Evolutionary conservation across 345 rosid species (phyloP).

Genomic region (Hibiscus trionum): DNA sequence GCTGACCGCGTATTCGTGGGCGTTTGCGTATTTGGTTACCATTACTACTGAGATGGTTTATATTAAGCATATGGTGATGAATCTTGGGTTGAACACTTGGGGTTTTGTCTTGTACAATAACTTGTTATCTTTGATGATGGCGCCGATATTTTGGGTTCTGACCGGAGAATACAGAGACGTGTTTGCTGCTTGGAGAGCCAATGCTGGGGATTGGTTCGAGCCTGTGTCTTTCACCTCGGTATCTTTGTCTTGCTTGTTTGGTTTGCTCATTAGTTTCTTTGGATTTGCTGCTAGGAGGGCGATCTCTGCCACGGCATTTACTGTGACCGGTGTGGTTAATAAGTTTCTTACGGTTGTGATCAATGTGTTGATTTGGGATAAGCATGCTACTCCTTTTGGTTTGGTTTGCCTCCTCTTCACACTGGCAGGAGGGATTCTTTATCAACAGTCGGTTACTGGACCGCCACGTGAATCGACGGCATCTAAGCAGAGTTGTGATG

Average conservation of each 20-base stretch:
- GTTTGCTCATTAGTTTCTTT: slow-evolving; percentile 84
- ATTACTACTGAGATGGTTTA: slow-evolving; percentile 96
- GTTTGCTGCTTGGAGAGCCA: slow-evolving; percentile 44
- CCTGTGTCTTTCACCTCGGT: slow-evolving; percentile 56
- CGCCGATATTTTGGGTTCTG: slow-evolving; percentile 78
- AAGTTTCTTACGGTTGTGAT: slow-evolving; percentile 92
- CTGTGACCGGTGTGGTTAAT: slow-evolving; percentile 95
- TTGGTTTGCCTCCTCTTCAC: slow-evolving; percentile 81
- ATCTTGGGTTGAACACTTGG: slow-evolving; percentile 64
- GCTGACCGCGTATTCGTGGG: slow-evolving; percentile 61
- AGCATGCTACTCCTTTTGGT: slow-evolving; percentile 40
- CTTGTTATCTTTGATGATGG: slow-evolving; percentile 74
- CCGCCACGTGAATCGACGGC: slow-evolving; percentile 28
- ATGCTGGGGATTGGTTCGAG: slow-evolving; percentile 48
- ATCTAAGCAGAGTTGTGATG: slow-evolving; percentile 27
- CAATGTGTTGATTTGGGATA: slow-evolving; percentile 75
- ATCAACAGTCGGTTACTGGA: slow-evolving; percentile 86
- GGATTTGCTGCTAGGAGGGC: slow-evolving; percentile 94
- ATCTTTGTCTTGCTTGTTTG: slow-evolving; percentile 78
- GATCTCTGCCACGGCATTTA: slow-evolving; percentile 88
- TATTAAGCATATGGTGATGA: slow-evolving; percentile 59
- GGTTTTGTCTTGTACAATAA: slow-evolving; percentile 87
- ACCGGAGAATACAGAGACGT: slow-evolving; percentile 72
- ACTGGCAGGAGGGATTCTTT: slow-evolving; percentile 74
- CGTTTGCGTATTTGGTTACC: slow-evolving; percentile 73